A percentile compares a stretch with the other conserved stretches of the same genome.
These are phyloP conservation scores for Colletotrichum paranaense DNA, from an alignment of 2,329 filamentous ascomycete species.

Conservation along the genomic window DNA sequence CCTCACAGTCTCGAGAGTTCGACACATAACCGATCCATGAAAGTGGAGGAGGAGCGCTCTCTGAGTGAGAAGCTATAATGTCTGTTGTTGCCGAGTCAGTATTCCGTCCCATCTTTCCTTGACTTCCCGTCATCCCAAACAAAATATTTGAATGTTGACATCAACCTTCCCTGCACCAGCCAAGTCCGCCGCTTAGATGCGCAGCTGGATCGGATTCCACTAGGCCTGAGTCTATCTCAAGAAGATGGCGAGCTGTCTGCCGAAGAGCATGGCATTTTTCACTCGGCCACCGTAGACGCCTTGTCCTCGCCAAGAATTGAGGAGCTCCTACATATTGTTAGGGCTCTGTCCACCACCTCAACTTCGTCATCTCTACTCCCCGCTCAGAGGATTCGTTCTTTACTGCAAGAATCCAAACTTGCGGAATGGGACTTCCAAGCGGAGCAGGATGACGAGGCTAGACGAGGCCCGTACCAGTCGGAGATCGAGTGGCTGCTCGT, in stretches of 20 bases:
- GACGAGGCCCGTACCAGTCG: slow-evolving; percentile 56
- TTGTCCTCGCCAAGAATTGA: slow-evolving; percentile 66
- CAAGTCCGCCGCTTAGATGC: slow-evolving; percentile 73
- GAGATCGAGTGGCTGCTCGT: slow-evolving; percentile 92
- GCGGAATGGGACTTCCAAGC: slow-evolving; percentile 43
- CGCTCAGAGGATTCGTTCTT: slow-evolving; percentile 66
- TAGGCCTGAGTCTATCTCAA: slow-evolving; percentile 44
- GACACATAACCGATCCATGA: slow-evolving; percentile 14
- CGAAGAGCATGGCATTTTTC: slow-evolving; percentile 46
- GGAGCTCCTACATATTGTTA: slow-evolving; percentile 75
- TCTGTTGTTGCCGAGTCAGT: slow-evolving; percentile 62
- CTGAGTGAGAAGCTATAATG: slow-evolving; percentile 43
- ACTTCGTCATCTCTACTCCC: slow-evolving; percentile 73
- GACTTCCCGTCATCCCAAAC: slow-evolving; percentile 20
- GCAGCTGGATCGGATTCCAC: slow-evolving; percentile 72
- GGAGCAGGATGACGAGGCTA: slow-evolving; percentile 40
- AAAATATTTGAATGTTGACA: slow-evolving; percentile 28
- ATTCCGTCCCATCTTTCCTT: slow-evolving; percentile 21
- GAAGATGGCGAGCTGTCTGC: slow-evolving; percentile 40
- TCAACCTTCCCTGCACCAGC: slow-evolving; percentile 47
- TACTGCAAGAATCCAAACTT: slow-evolving; percentile 74
- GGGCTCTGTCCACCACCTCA: slow-evolving; percentile 76
- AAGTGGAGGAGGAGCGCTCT: slow-evolving; percentile 33
- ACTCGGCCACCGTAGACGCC: slow-evolving; percentile 49
- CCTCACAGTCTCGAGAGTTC: slow-evolving; percentile 6